Conservation (phyloP, 2,329 filamentous ascomycete genomes). For the Paraphaeosphaeria sporulosa region DNA sequence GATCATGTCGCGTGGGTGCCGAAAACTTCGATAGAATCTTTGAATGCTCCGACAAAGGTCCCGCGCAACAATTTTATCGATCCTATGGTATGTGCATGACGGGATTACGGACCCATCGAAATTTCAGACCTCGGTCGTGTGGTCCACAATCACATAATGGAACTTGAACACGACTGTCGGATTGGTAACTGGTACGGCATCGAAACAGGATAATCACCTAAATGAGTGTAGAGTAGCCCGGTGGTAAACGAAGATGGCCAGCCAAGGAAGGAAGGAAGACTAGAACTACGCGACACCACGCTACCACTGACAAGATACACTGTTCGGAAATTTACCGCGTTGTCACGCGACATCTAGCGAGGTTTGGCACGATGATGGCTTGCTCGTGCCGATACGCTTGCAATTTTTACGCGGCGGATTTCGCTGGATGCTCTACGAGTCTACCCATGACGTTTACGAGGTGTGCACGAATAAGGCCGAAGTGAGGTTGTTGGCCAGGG, state of each 20-base stretch:
- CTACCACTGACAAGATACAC: neutral
- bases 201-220: neutral
- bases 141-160: neutral
- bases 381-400: neutral
- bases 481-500: conserved; percentile 4
- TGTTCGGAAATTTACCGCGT: conserved; percentile 10
- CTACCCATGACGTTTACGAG: neutral
- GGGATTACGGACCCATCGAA: neutral
- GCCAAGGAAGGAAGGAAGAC: neutral
- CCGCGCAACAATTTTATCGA: neutral
- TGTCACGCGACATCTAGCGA: conserved; percentile 3
- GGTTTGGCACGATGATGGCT: neutral
- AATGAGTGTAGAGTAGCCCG: neutral
- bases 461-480: neutral
- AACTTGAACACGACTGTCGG: neutral
- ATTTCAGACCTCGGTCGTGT: neutral
- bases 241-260: neutral
- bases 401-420: neutral
- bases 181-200: neutral
- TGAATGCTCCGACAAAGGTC: conserved; percentile 7
- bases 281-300: conserved; percentile 1
- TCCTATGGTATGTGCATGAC: neutral
- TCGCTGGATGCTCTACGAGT: neutral
- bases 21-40: neutral
- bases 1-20: neutral